These are phyloP conservation scores for Theobroma cacao DNA, from an alignment of 345 rosid genomes.

Conservation along the genomic window DNA sequence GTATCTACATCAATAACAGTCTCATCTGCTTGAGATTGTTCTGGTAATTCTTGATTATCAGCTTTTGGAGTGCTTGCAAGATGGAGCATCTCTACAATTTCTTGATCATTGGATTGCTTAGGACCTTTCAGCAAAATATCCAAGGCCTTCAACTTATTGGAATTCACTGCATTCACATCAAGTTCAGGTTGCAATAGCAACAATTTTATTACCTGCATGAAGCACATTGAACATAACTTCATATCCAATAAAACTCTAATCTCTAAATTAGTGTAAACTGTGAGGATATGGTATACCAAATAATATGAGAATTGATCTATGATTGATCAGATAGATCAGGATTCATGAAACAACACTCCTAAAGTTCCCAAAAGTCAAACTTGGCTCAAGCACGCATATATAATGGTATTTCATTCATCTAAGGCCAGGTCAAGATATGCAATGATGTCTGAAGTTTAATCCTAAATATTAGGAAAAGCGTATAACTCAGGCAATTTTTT, in stretches of 20 bases:
- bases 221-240: not conserved
- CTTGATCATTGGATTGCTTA: constrained; percentile 11
- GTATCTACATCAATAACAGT: not conserved
- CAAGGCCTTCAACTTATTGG: not conserved
- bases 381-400: too few species aligned
- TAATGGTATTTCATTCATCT: too few species aligned
- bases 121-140: constrained; percentile 9
- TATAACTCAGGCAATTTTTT: not conserved
- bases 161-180: constrained; percentile 16
- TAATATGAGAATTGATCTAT: not conserved
- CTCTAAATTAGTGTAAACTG: not conserved
- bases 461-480: not conserved
- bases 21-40: not conserved
- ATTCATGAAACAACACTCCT: too few species aligned
- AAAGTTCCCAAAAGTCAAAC: too few species aligned
- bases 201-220: not conserved
- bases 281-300: not conserved
- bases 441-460: too few species aligned
- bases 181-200: not conserved
- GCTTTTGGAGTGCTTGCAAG: constrained; percentile 4
- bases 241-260: not conserved
- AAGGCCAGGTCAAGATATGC: too few species aligned
- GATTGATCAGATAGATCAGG: too few species aligned
- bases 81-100: not conserved
- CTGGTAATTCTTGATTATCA: not conserved